Conservation (phyloP, 2,329 filamentous ascomycete genomes). For the Neoascochyta sp. region DNA sequence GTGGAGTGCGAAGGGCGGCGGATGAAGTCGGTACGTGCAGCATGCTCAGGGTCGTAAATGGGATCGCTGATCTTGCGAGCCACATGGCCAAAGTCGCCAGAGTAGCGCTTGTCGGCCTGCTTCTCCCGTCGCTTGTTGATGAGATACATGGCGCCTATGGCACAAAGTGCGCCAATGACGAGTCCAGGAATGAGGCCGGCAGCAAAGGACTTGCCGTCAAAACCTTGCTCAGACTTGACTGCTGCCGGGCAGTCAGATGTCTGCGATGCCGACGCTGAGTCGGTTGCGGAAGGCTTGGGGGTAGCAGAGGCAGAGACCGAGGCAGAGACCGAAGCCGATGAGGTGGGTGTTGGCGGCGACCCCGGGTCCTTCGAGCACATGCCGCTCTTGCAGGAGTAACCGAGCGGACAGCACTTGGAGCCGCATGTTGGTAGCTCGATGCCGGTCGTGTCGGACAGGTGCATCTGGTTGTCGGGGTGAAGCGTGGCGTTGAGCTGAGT, state of each 20-base stretch:
- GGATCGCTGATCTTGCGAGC: conserved; percentile 38
- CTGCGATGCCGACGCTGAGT: conserved; percentile 30
- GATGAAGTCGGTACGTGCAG: conserved; percentile 38
- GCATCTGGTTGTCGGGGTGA: conserved; percentile 58
- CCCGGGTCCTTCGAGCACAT: conserved; percentile 52
- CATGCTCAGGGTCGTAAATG: conserved; percentile 37
- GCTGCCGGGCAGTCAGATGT: conserved; percentile 21
- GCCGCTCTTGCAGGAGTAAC: conserved; percentile 59
- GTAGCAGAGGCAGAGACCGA: conserved; percentile 9
- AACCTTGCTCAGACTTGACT: conserved; percentile 16
- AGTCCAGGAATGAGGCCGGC: conserved; percentile 40
- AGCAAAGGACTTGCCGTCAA: conserved; percentile 37
- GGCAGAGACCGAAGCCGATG: conserved; percentile 12
- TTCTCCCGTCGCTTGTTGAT: conserved; percentile 34
- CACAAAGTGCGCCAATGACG: conserved; percentile 32
- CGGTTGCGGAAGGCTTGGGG: conserved; percentile 25
- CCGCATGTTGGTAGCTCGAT: conserved; percentile 57
- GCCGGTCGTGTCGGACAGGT: conserved; percentile 60
- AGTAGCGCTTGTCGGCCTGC: conserved; percentile 30
- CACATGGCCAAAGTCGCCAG: conserved; percentile 39
- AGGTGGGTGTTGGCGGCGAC: conserved; percentile 18
- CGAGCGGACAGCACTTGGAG: conserved; percentile 65
- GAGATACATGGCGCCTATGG: conserved; percentile 32
- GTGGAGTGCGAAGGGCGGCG: conserved; percentile 28
- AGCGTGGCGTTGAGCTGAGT: conserved; percentile 56